A percentile compares a stretch with the other conserved stretches of the same genome.
phyloP scores from a whole-genome alignment of 2,329 filamentous ascomycete genomes.

The Fusarium coicis region DNA sequence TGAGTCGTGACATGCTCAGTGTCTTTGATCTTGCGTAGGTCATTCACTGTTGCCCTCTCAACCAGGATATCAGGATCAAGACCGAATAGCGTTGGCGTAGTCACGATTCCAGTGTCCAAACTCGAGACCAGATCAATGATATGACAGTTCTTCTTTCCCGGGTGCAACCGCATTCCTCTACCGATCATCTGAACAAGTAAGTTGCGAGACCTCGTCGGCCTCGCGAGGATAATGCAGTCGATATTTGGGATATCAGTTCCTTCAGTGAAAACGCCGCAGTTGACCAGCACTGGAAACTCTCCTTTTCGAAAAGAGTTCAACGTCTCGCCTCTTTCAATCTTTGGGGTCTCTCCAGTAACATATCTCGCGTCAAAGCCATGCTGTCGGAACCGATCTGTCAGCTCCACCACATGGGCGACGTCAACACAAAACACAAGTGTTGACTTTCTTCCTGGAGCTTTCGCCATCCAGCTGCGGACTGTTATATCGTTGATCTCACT shows the following conservation, averaged over 20 bases:
- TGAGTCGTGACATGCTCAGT: constrained; percentile 49
- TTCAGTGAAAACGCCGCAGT: constrained; percentile 97
- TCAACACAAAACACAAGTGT: constrained; percentile 97
- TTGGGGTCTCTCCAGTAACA: constrained; percentile 84
- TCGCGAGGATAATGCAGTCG: constrained; percentile 88
- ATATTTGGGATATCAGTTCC: constrained; percentile 98
- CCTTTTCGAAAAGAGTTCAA: constrained; percentile 80
- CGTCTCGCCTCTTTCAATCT: constrained; percentile 72
- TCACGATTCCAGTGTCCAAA: constrained; percentile 84
- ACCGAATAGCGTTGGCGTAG: constrained; percentile 91
- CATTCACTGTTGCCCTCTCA: constrained; percentile 69
- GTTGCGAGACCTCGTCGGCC: constrained; percentile 93
- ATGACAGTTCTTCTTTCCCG: constrained; percentile 88
- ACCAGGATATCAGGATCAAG: constrained; percentile 86
- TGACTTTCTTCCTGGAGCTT: constrained; percentile 78
- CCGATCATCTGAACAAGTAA: constrained; percentile 98
- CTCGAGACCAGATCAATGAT: constrained; percentile 96
- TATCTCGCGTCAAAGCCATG: constrained; percentile 85
- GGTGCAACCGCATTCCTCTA: constrained; percentile 84
- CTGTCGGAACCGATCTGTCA: constrained; percentile 80
- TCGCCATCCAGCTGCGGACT: constrained; percentile 85
- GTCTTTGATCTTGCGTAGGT: constrained; percentile 67
- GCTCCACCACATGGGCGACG: constrained; percentile 78
- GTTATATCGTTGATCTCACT: constrained; percentile 83
- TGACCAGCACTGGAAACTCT: constrained; percentile 87